These are phyloP conservation scores for Hypocreales sp. DNA, from an alignment of 2,329 filamentous ascomycete species.

Conservation along the genomic window DNA sequence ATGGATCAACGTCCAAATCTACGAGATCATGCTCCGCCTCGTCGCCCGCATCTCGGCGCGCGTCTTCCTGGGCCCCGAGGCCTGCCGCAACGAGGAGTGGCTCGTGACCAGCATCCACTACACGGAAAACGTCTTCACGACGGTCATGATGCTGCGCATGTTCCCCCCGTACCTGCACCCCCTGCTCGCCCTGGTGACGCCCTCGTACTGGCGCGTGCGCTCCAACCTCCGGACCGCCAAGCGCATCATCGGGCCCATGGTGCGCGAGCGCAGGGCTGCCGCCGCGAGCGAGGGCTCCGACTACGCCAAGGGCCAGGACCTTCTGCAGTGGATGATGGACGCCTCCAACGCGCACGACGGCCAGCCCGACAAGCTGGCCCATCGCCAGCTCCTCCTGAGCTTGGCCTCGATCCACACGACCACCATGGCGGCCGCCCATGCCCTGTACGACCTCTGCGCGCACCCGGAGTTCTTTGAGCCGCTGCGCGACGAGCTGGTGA, in stretches of 20 bases:
- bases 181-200: neutral
- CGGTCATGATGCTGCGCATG: neutral
- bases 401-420: conserved; percentile 34
- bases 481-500: conserved; percentile 24
- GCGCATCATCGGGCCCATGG: conserved; percentile 1
- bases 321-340: conserved; percentile 27
- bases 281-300: conserved; percentile 5
- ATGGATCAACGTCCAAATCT: neutral
- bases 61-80: conserved; percentile 27
- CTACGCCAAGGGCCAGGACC: conserved; percentile 12
- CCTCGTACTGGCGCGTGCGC: conserved; percentile 5
- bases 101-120: conserved; percentile 26
- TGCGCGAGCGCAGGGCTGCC: conserved; percentile 1
- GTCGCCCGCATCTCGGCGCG: conserved; percentile 33
- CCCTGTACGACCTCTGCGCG: conserved; percentile 21
- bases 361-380: conserved; percentile 40
- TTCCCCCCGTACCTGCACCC: neutral
- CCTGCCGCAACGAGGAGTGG: conserved; percentile 31
- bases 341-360: conserved; percentile 8
- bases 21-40: conserved; percentile 6
- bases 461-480: conserved; percentile 22
- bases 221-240: conserved; percentile 23
- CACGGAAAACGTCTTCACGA: conserved; percentile 21
- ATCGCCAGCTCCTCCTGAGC: conserved; percentile 56
- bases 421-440: conserved; percentile 17